Evolutionary conservation across 768 basidiomycete genomes (phyloP), one percentile per base, ranked within the genome.

Genomic region (Mycena metata): DNA sequence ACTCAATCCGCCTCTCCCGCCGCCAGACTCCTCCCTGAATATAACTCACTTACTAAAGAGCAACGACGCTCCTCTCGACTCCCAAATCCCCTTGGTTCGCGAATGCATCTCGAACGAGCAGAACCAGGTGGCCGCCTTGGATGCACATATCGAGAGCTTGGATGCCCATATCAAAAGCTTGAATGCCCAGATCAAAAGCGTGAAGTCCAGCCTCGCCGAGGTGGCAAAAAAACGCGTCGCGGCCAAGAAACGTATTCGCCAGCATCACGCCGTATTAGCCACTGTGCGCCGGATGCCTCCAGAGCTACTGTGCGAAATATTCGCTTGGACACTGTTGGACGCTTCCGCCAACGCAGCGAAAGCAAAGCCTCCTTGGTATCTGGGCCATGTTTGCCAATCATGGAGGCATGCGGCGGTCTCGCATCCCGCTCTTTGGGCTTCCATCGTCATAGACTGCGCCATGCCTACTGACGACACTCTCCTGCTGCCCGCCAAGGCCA

Each of bases 271-370:
- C 11, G 16, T 58, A 41, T 2, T 58, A 8, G 45, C 57, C 2
- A 8, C 43, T 8, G 6, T 58, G 35, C 57, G 57, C 24, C 57
- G 41, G 3, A 26, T 58, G 7, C 57, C 57, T 1, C 24, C 57
- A 24, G 57, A 58, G 24, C 15, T 58, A 4, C 9, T 58, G 5
- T 58, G 42, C 57, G 57, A 58, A 26, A 58, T 58, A 26, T 58
- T 58, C 57, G 2, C 10, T 15, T n/a, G 3, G 30, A 30, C 3
- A 6, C 6, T 30, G 30, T 30, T 30, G 30, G 30, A 30, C 30
- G 6, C 3, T 30, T 30, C 30, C 3, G 30, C 30, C 30, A 30
- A 30, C 30, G n/a, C n/a, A n/a, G n/a, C n/a, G n/a, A 6, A 30
- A 30, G 6, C 30, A 30, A 6, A 30, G 30, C 30, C 30, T 30